phyloP scores from a whole-genome alignment of 345 rosid species.

The Raphanus raphanistrum region DNA sequence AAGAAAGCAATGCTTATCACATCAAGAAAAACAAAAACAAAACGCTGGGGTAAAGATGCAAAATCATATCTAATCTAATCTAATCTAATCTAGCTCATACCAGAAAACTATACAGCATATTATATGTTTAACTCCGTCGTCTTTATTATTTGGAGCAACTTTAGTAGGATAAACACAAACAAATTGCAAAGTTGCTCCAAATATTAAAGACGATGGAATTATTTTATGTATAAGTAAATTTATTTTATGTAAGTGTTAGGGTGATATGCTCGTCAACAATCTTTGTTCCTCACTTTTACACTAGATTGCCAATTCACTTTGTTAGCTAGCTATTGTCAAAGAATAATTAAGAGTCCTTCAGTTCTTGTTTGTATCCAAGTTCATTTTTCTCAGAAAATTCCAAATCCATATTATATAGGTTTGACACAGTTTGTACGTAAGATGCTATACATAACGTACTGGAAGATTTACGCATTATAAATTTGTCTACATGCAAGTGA shows the following conservation, averaged over 20 bases:
- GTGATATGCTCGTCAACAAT: background rate
- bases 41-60: slow-evolving; percentile 22
- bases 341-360: slow-evolving; percentile 24
- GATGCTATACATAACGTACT: slow-evolving; percentile 13
- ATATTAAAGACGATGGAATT: background rate
- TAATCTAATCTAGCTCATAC: slow-evolving; percentile 23
- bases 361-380: slow-evolving; percentile 23
- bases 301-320: slow-evolving; percentile 23
- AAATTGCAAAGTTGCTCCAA: background rate
- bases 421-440: slow-evolving; percentile 20
- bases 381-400: slow-evolving; percentile 8
- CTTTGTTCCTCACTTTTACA: slow-evolving; percentile 6
- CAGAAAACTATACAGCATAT: background rate
- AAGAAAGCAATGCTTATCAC: slow-evolving; percentile 34
- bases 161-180: background rate
- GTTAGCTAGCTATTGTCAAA: slow-evolving; percentile 32
- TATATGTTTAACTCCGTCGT: slow-evolving; percentile 6
- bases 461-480: slow-evolving; percentile 11
- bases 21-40: slow-evolving; percentile 24
- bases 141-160: background rate
- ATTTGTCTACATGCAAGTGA: slow-evolving; percentile 34
- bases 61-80: background rate
- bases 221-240: background rate
- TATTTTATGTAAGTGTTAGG: background rate
- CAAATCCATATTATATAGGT: slow-evolving; percentile 19